Evolutionary conservation across 495 filamentous ascomycete genomes (phyloP), one percentile per base, ranked within the genome.

Genomic region (Trichocladium uniseriatum): DNA sequence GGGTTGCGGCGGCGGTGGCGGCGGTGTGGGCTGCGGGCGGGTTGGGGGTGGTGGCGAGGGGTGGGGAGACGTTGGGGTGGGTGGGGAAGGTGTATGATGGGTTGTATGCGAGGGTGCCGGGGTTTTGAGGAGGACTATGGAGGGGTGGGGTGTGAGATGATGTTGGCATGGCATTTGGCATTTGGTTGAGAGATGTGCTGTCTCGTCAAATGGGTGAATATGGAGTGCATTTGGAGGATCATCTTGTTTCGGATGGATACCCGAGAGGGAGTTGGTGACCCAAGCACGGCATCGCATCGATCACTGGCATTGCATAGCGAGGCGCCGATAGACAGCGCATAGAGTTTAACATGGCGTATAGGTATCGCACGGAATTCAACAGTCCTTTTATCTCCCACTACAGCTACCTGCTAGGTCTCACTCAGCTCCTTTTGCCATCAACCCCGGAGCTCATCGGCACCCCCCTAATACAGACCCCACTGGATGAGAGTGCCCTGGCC

Each of bases 21-120:
- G 77, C 64, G 0, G 37, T 87, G 24, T 96, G 90, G 90, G 75
- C 89, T 46, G 85, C 81, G 1, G 90, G 90, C 29, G 80, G 86
- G 7, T 65, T 94, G 42, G 86, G 85, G 0, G 71, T 95, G 39
- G 78, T 95, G 21, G 86, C 81, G 14, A 73, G 79, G 55, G 84
- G 73, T n/a, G 89, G 89, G 0, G 63, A 64, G 49, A 80, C 78
- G 9, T 65, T 72, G 16, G 87, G 87, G 2, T 96, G 88, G 84
- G 71, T 94, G 20, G 87, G 79, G 20, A 84, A 77, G 56, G 68
- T 83, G 16, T 95, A 88, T 71, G 86, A 95, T 58, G 67, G 61
- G 22, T 62, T 79, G 20, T 78, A 71, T 55, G 57, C 53, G 15
- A 66, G 55, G 46, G 58, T 74, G 50, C 61, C 63, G 11, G 52